Base-by-base conservation (phyloP, 2,329 filamentous ascomycete species). In the Pseudogymnoascus sp. region DNA sequence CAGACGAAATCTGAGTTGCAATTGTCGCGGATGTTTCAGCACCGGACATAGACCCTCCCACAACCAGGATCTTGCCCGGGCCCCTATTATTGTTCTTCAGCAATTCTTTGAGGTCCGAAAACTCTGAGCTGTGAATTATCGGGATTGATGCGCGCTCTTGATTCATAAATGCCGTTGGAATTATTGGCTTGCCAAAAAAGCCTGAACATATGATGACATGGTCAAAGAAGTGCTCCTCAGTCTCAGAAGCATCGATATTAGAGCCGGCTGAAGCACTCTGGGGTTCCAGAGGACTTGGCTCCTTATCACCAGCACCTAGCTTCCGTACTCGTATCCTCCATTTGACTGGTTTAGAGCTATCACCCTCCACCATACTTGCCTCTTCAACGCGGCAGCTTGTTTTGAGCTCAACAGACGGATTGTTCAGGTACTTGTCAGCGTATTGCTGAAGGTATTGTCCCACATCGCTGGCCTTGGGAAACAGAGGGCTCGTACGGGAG, bases 21-120 rank as follows among this genome's bases (percentile, higher is more conserved):
- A 92, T 82, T 1, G 86, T 85, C 8, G 84, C 86, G 0, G 89
- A 87, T 57, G 87, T 87, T 74, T 95, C 90, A 4, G 89, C 82
- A 0, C 89, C 90, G 2, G 89, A 93, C 81, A 94, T 91, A 67
- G 91, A 89, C 0, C 89, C 90, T 0, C 90, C 90, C 1, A 91
- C 82, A 0, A 95, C 78, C 1, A 91, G 77, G 14, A 94, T 84
- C 68, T 86, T 89, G 1, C 77, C 77, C 4, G 60, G 43, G 1
- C 0, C 68, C 70, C 0, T 72, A 67, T 18, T 66, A 39, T 60
- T 61, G 9, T 73, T 69, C 0, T 73, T 74, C 1, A 87, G 67
- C 2, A 87, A 70, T 7, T 70, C 70, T 28, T 78, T 67, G 1
- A 88, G 71, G 60, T 81, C 77, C 3, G 86, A 78, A 59, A 90